These are phyloP conservation scores for Quercus phellos DNA, from an alignment of 331 rosid genomes.

Conservation along the genomic window DNA sequence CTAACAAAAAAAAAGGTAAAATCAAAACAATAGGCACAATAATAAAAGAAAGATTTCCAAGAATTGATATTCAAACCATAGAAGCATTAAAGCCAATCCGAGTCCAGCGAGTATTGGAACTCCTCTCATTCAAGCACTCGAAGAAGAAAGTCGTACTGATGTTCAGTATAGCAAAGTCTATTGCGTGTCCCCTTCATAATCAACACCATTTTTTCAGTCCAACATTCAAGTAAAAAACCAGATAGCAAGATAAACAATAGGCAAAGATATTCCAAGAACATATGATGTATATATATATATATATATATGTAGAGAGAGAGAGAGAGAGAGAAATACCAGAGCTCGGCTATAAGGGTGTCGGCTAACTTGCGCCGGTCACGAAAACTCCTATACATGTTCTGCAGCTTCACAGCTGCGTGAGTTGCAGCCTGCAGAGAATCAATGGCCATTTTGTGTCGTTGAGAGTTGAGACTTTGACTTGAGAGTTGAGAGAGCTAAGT, in stretches of 20 bases:
- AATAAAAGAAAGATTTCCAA: neutral
- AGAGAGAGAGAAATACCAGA: neutral
- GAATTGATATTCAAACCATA: conserved; percentile 33
- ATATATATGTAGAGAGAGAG: neutral
- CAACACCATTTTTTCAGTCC: neutral
- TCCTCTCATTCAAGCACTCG: neutral
- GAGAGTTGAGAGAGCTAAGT: neutral
- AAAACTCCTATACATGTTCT: neutral
- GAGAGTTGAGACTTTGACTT: neutral
- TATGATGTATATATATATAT: neutral
- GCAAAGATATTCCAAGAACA: neutral
- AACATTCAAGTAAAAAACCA: neutral
- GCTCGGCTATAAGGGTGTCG: neutral
- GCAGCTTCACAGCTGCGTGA: neutral
- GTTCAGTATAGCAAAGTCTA: neutral
- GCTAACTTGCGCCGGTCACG: conserved; percentile 1
- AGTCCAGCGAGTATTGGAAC: conserved; percentile 37
- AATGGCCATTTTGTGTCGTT: neutral
- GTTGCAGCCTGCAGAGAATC: no score
- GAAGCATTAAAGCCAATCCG: conserved; percentile 77
- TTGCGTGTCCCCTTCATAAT: neutral
- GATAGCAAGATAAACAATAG: neutral
- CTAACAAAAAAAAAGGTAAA: neutral
- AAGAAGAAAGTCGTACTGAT: conserved; percentile 9
- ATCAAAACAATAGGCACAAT: neutral